These are phyloP conservation scores for Metarhizium humberi DNA, from an alignment of 2,329 filamentous ascomycete species.

Conservation along the genomic window DNA sequence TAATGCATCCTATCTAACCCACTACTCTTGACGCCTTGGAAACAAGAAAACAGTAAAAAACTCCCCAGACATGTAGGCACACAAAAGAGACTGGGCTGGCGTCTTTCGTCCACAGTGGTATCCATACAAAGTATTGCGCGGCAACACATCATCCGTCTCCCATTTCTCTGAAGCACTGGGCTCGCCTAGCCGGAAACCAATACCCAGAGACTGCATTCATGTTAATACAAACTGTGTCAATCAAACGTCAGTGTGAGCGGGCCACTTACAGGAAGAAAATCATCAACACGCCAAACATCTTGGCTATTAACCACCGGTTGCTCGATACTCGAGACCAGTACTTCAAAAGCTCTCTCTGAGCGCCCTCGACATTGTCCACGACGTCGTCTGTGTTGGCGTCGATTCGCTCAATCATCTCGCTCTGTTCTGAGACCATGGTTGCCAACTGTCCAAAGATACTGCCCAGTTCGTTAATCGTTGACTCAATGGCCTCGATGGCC, in stretches of 20 bases:
- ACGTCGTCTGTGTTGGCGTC: constrained; percentile 97
- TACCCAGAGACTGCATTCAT: constrained; percentile 25
- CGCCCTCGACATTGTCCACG: constrained; percentile 95
- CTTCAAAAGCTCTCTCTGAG: constrained; percentile 88
- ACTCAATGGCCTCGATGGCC: constrained; percentile 93
- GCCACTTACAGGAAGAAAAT: constrained; percentile 66
- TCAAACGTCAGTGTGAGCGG: neutral
- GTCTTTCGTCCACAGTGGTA: neutral
- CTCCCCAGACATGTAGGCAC: neutral
- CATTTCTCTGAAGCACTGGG: neutral
- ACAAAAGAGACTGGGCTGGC: neutral
- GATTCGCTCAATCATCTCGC: constrained; percentile 94
- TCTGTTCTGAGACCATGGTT: constrained; percentile 94
- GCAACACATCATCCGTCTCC: neutral
- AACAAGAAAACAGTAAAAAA: neutral
- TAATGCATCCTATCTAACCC: constrained; percentile 6
- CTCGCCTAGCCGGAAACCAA: constrained; percentile 26
- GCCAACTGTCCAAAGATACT: constrained; percentile 88
- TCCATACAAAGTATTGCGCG: neutral
- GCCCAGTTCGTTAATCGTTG: constrained; percentile 87
- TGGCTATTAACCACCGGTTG: constrained; percentile 90
- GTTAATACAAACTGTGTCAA: neutral
- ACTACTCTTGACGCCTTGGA: constrained; percentile 7
- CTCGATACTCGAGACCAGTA: constrained; percentile 93
- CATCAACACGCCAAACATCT: constrained; percentile 76